A percentile compares a stretch with the other conserved stretches of the same genome.
Evolutionary conservation across 306 rosid species (phyloP).

Genomic region (Dalbergia cochinchinensis): DNA sequence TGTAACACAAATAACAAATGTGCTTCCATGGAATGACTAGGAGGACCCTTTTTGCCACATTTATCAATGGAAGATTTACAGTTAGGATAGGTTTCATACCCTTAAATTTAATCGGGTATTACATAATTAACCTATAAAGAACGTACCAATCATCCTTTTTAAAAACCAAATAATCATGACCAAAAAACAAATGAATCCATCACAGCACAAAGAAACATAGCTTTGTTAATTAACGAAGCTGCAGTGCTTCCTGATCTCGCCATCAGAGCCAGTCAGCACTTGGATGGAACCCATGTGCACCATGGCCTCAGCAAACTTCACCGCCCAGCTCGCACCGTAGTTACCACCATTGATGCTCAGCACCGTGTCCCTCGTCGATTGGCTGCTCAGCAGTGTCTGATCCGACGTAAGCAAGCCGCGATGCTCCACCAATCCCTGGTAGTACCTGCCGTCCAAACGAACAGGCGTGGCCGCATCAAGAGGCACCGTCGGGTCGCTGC

Average conservation of each 20-base stretch:
- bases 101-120: too few species aligned
- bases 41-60: too few species aligned
- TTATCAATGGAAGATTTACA: too few species aligned
- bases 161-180: too few species aligned
- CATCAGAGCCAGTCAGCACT: constrained; percentile 44
- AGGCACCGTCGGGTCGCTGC: background rate
- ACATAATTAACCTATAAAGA: too few species aligned
- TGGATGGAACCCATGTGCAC: constrained; percentile 49
- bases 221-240: constrained; percentile 30
- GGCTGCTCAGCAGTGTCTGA: constrained; percentile 27
- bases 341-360: constrained; percentile 23
- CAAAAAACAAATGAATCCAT: too few species aligned
- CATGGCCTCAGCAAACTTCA: constrained; percentile 45
- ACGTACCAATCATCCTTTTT: too few species aligned
- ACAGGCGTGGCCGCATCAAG: constrained; percentile 37
- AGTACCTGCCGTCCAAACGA: constrained; percentile 45
- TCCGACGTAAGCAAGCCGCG: constrained; percentile 45
- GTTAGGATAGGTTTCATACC: too few species aligned
- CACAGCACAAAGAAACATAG: too few species aligned
- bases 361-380: constrained; percentile 33
- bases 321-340: constrained; percentile 40
- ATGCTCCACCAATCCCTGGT: constrained; percentile 32
- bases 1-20: too few species aligned
- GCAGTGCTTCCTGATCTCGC: constrained; percentile 48
- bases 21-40: too few species aligned